Evolutionary conservation across 2,329 filamentous ascomycete species (phyloP).

Genomic region (Claviceps digitariae): DNA sequence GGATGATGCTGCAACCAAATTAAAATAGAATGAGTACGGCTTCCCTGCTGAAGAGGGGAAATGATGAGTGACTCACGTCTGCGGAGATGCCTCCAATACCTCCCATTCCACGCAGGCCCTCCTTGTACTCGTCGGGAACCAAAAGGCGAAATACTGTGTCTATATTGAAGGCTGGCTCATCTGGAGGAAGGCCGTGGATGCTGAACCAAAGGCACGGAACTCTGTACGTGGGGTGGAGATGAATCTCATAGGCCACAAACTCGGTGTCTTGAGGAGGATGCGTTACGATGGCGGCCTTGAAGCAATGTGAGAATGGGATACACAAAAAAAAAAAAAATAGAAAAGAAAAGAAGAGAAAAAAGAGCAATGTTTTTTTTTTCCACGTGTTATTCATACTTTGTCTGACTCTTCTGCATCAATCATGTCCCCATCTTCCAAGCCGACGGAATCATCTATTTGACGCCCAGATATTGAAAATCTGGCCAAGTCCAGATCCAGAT

Average conservation of each 20-base stretch:
- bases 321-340: background rate
- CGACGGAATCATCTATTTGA: slow-evolving; percentile 8
- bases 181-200: slow-evolving; percentile 42
- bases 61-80: slow-evolving; percentile 44
- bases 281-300: slow-evolving; percentile 27
- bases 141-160: slow-evolving; percentile 59
- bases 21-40: slow-evolving; percentile 20
- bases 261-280: slow-evolving; percentile 21
- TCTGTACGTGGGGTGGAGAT: slow-evolving; percentile 61
- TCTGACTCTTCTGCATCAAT: slow-evolving; percentile 37
- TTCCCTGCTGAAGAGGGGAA: background rate
- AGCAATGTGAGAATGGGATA: slow-evolving; percentile 10
- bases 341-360: background rate
- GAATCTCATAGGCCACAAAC: slow-evolving; percentile 57
- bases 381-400: slow-evolving; percentile 24
- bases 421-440: slow-evolving; percentile 31
- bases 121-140: slow-evolving; percentile 53
- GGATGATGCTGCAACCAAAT: slow-evolving; percentile 59
- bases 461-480: slow-evolving; percentile 29
- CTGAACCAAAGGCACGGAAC: slow-evolving; percentile 67
- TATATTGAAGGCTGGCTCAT: slow-evolving; percentile 45
- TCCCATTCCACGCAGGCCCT: slow-evolving; percentile 44
- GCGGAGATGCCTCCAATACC: slow-evolving; percentile 62
- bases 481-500: slow-evolving; percentile 23
- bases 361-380: background rate